phyloP scores from a whole-genome alignment of 306 rosid species.

The Erythrophleum fordii region DNA sequence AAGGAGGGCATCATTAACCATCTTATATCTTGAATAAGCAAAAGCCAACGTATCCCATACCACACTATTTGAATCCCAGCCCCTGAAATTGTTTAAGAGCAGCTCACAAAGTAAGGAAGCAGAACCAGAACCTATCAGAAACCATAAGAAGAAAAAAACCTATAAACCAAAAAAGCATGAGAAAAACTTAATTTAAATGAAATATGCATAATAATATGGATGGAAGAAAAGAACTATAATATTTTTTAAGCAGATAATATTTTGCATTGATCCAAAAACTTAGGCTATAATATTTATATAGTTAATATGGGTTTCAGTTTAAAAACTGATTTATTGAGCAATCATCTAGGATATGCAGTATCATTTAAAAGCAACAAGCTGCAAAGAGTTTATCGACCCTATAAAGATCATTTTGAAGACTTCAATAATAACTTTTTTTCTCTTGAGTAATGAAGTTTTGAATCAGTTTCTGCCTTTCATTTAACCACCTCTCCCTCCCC shows the following conservation, averaged over 20 bases:
- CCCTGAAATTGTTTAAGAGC: not conserved
- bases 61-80: slow-evolving; percentile 21
- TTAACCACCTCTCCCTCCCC: not conserved
- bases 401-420: not conserved
- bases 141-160: not conserved
- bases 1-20: slow-evolving; percentile 27
- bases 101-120: slow-evolving; percentile 21
- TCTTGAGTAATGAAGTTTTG: not conserved
- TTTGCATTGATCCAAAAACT: not conserved
- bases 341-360: not conserved
- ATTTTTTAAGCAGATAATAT: not conserved
- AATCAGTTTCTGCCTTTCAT: not conserved
- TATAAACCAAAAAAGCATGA: not conserved
- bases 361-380: not conserved
- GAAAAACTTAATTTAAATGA: not conserved
- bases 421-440: not conserved
- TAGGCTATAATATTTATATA: not conserved
- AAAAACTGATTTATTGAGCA: not conserved
- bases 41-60: slow-evolving; percentile 23
- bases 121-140: slow-evolving; percentile 22
- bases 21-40: slow-evolving; percentile 4
- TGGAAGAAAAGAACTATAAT: not conserved
- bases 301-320: not conserved
- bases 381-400: not conserved
- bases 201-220: not conserved